phyloP scores from a whole-genome alignment of 768 basidiomycete genomes.

The Scleroderma bovista region DNA sequence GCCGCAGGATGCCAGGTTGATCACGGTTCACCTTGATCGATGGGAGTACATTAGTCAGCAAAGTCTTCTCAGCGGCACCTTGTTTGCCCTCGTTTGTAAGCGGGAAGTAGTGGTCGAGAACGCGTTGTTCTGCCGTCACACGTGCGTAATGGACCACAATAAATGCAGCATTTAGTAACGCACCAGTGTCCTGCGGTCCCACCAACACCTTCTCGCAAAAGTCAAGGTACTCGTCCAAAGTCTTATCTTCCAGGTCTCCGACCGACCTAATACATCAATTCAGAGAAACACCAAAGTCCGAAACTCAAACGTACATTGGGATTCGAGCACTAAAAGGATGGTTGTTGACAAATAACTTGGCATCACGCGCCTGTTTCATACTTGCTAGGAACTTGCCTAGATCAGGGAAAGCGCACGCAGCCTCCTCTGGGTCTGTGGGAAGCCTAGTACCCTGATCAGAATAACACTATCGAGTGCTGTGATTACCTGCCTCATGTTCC shows the following conservation, averaged over 20 bases:
- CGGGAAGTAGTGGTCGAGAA: conserved; percentile 41
- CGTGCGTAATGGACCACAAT: neutral
- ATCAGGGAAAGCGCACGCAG: conserved; percentile 53
- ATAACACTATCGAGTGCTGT: conserved; percentile 1
- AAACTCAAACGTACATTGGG: conserved; percentile 38
- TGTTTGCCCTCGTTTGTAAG: conserved; percentile 11
- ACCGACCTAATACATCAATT: conserved; percentile 38
- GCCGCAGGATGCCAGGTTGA: conserved; percentile 26
- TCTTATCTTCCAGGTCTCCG: conserved; percentile 43
- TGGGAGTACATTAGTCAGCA: conserved; percentile 6
- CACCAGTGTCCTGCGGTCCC: conserved; percentile 24
- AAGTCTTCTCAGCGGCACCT: neutral
- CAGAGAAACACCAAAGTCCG: conserved; percentile 2
- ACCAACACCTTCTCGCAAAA: conserved; percentile 58
- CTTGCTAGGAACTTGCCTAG: conserved; percentile 42
- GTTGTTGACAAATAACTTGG: conserved; percentile 25
- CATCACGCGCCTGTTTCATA: conserved; percentile 35
- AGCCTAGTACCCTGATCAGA: conserved; percentile 30
- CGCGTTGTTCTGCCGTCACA: conserved; percentile 19
- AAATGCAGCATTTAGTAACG: conserved; percentile 5
- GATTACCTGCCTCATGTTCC: conserved; percentile 45
- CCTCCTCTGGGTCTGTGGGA: conserved; percentile 46
- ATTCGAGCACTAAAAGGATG: conserved; percentile 39
- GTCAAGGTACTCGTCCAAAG: conserved; percentile 58
- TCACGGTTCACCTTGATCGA: conserved; percentile 6